Percentiles rank a stretch among this genome's conserved stretches.
phyloP scores from a whole-genome alignment of 2,329 filamentous ascomycete species.

The Colletotrichum sp. region DNA sequence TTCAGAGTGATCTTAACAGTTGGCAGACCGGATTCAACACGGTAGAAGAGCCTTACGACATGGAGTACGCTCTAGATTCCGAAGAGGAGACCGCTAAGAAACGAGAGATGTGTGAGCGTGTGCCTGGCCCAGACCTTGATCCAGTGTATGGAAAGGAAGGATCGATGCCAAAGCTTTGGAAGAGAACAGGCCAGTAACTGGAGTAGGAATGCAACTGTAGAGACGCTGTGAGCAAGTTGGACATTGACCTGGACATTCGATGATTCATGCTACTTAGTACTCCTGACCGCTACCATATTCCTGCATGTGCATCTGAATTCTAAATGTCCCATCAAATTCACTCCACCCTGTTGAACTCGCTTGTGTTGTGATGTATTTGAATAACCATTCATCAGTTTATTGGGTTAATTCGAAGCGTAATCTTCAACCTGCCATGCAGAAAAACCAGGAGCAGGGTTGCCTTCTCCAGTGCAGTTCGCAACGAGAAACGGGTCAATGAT shows the following conservation, averaged over 20 bases:
- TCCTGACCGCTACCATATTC: background rate
- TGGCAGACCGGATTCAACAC: background rate
- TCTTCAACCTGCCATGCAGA: background rate
- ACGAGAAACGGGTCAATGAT: background rate
- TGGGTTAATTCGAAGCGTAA: background rate
- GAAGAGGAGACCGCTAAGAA: background rate
- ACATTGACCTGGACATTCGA: background rate
- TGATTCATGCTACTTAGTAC: background rate
- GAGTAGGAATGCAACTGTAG: background rate
- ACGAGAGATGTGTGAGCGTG: background rate
- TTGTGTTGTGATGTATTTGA: background rate
- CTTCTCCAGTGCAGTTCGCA: background rate
- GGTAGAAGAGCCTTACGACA: background rate
- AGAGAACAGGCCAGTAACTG: background rate
- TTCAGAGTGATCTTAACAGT: background rate
- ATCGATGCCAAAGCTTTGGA: background rate
- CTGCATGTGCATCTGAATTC: background rate
- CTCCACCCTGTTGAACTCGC: background rate
- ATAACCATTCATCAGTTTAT: rapidly evolving
- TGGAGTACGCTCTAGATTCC: background rate
- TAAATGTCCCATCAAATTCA: background rate
- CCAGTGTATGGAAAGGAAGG: background rate
- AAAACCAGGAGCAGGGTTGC: background rate
- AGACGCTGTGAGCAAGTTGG: background rate
- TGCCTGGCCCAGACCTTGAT: background rate